Evolutionary conservation across 73 alveolate species (phyloP).

Genomic region (Tetrahymena thermophila): DNA sequence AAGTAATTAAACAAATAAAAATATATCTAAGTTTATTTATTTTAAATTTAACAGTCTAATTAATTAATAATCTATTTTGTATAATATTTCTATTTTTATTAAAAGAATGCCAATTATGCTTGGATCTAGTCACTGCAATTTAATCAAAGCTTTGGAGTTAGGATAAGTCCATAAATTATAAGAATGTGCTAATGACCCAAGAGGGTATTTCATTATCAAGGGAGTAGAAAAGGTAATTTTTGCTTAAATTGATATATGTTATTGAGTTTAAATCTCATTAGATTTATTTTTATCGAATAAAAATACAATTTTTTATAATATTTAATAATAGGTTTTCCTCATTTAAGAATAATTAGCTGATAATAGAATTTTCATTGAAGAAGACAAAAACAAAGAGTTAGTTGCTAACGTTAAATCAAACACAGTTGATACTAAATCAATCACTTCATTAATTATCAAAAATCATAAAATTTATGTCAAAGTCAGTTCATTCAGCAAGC

Average conservation of each 20-base stretch:
- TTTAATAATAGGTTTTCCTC: background rate
- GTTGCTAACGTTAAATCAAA: conserved; percentile 84
- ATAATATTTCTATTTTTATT: background rate
- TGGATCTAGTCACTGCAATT: conserved; percentile 33
- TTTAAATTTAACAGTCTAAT: background rate
- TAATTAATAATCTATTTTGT: too few species aligned
- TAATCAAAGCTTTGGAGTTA: conserved; percentile 55
- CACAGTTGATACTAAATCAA: conserved; percentile 83
- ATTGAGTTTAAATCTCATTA: too few species aligned
- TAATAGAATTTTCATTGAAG: conserved; percentile 96
- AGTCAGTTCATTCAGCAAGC: conserved; percentile 61
- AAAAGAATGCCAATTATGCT: conserved; percentile 36
- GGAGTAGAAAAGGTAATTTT: conserved; percentile 94
- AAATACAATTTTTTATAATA: too few species aligned
- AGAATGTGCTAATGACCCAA: conserved; percentile 97
- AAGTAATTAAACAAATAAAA: background rate
- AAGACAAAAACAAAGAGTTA: conserved; percentile 69
- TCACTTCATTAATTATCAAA: conserved; percentile 76
- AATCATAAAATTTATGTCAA: conserved; percentile 49
- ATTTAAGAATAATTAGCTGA: conserved; percentile 91
- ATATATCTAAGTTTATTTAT: background rate
- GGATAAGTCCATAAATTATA: conserved; percentile 61
- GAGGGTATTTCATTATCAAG: conserved; percentile 95
- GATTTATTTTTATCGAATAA: too few species aligned
- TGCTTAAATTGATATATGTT: background rate